Evolutionary conservation across 805 yeast genomes (phyloP).

Genomic region (Candida ascalaphidarum): DNA sequence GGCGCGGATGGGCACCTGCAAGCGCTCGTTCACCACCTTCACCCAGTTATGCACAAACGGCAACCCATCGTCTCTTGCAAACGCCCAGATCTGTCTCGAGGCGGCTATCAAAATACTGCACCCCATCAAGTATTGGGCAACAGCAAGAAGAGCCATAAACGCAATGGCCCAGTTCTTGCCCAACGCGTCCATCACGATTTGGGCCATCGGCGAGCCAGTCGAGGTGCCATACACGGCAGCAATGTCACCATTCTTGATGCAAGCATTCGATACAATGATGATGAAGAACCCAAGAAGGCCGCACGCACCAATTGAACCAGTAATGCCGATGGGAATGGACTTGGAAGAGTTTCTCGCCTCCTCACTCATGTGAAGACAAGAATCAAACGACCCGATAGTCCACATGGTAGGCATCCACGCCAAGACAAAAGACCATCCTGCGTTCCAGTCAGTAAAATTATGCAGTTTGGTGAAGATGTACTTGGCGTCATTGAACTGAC

Average conservation of each 20-base stretch:
- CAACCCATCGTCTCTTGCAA: slow-evolving; percentile 69
- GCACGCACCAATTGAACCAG: slow-evolving; percentile 50
- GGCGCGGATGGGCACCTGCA: slow-evolving; percentile 64
- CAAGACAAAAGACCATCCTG: slow-evolving; percentile 47
- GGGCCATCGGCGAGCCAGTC: slow-evolving; percentile 56
- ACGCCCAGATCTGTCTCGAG: slow-evolving; percentile 68
- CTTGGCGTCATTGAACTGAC: slow-evolving; percentile 36
- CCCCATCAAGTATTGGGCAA: slow-evolving; percentile 62
- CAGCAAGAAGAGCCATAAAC: slow-evolving; percentile 47
- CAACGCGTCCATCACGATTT: slow-evolving; percentile 51
- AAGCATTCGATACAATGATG: slow-evolving; percentile 45
- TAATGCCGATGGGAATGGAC: slow-evolving; percentile 60
- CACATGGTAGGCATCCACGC: slow-evolving; percentile 63
- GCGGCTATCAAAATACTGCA: slow-evolving; percentile 53
- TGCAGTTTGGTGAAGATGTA: slow-evolving; percentile 48
- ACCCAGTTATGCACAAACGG: slow-evolving; percentile 48
- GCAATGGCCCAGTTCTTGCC: slow-evolving; percentile 62
- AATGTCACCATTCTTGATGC: slow-evolving; percentile 38
- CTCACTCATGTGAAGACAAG: slow-evolving; percentile 66
- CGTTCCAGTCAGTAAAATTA: slow-evolving; percentile 47
- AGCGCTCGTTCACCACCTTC: slow-evolving; percentile 46
- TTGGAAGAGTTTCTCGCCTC: slow-evolving; percentile 56
- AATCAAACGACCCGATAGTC: slow-evolving; percentile 70
- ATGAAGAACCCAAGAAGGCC: slow-evolving; percentile 52
- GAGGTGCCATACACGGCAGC: slow-evolving; percentile 10